These are phyloP conservation scores for Onygenales sp. DNA, from an alignment of 2,329 filamentous ascomycete genomes.

Conservation along the genomic window DNA sequence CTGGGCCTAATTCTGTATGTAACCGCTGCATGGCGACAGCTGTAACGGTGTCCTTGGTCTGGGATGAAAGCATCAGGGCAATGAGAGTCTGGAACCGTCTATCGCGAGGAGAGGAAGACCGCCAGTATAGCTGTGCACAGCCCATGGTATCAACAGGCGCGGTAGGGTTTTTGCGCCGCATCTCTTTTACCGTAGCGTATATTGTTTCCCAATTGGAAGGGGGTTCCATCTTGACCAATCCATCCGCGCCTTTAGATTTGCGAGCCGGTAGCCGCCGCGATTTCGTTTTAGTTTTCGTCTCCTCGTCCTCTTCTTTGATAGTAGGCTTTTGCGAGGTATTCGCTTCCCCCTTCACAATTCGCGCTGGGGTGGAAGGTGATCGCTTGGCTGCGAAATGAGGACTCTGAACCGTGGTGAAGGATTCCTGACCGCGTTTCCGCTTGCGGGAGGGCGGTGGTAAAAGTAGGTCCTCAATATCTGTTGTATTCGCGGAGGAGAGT, in stretches of 20 bases:
- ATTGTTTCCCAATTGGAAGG: constrained; percentile 77
- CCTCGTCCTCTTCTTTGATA: constrained; percentile 19
- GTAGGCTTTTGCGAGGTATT: constrained; percentile 15
- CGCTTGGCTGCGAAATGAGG: background rate
- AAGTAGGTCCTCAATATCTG: constrained; percentile 51
- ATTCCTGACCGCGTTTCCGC: constrained; percentile 19
- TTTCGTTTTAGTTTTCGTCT: constrained; percentile 20
- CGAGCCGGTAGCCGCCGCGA: constrained; percentile 32
- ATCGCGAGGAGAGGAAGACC: constrained; percentile 38
- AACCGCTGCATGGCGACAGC: constrained; percentile 72
- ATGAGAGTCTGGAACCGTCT: constrained; percentile 79
- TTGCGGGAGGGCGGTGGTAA: constrained; percentile 34
- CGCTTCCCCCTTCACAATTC: constrained; percentile 11
- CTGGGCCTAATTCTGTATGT: constrained; percentile 57
- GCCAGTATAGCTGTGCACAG: constrained; percentile 51
- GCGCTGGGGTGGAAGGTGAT: constrained; percentile 6
- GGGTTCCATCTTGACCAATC: constrained; percentile 37
- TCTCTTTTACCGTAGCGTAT: constrained; percentile 66
- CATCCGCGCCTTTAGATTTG: constrained; percentile 29
- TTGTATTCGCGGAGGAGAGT: constrained; percentile 26
- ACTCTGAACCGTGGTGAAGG: background rate
- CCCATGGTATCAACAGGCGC: constrained; percentile 98
- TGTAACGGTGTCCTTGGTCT: constrained; percentile 89
- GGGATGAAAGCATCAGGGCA: constrained; percentile 80
- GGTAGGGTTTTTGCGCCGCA: constrained; percentile 57